These are phyloP conservation scores for Pseudofabraea citricarpa DNA, from an alignment of 2,329 filamentous ascomycete genomes.

Conservation along the genomic window DNA sequence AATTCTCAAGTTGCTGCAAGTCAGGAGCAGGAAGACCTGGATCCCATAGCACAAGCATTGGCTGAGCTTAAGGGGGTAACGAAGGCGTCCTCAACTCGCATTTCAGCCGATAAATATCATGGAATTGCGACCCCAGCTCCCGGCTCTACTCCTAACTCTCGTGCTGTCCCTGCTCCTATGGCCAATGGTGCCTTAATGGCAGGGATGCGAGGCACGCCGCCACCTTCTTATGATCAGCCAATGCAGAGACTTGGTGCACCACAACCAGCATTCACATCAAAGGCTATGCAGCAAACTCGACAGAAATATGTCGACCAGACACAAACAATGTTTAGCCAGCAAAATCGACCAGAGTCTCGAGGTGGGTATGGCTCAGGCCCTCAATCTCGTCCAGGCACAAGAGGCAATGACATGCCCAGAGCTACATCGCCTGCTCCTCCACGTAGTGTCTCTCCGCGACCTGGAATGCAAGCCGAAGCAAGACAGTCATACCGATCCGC, in stretches of 20 bases:
- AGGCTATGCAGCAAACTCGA: slow-evolving; percentile 92
- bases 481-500: slow-evolving; percentile 42
- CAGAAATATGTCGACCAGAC: slow-evolving; percentile 84
- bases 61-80: slow-evolving; percentile 85
- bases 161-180: slow-evolving; percentile 35
- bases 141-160: slow-evolving; percentile 36
- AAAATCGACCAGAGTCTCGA: slow-evolving; percentile 25
- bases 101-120: slow-evolving; percentile 93
- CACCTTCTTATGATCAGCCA: slow-evolving; percentile 76
- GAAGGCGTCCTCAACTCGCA: slow-evolving; percentile 76
- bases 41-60: slow-evolving; percentile 88
- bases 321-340: slow-evolving; percentile 64
- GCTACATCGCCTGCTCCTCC: slow-evolving; percentile 65
- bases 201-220: slow-evolving; percentile 69
- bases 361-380: slow-evolving; percentile 28
- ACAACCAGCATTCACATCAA: slow-evolving; percentile 85
- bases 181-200: slow-evolving; percentile 42
- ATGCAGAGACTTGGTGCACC: slow-evolving; percentile 81
- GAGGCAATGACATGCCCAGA: slow-evolving; percentile 54
- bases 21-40: slow-evolving; percentile 56
- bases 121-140: slow-evolving; percentile 83
- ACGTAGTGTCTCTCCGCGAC: slow-evolving; percentile 59
- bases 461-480: slow-evolving; percentile 44
- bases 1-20: slow-evolving; percentile 30
- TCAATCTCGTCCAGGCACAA: slow-evolving; percentile 52